Evolutionary conservation across 768 basidiomycete species (phyloP).

Genomic region (Lactifluus subvellereus): DNA sequence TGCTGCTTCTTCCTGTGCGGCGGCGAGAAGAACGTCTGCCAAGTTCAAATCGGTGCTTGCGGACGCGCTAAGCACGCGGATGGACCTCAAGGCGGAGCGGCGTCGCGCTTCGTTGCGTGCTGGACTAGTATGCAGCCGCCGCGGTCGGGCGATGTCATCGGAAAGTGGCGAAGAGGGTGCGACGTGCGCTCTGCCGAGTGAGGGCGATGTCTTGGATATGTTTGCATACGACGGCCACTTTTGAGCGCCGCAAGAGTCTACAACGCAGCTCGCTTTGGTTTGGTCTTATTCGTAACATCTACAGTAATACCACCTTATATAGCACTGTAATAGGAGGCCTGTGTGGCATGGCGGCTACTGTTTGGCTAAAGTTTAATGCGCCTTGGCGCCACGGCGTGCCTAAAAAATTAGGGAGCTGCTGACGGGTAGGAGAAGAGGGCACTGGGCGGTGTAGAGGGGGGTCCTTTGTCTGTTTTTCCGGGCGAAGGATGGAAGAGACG

Average conservation of each 20-base stretch:
- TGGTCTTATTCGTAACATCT: not conserved
- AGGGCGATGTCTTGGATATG: slow-evolving; percentile 19
- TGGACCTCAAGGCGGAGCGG: slow-evolving; percentile 14
- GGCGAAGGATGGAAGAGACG: too few species aligned
- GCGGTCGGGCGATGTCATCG: not conserved
- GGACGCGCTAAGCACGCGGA: slow-evolving; percentile 15
- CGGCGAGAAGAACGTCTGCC: not conserved
- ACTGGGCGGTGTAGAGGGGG: too few species aligned
- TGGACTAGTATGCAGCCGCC: not conserved
- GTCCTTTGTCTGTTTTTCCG: too few species aligned
- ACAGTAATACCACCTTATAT: not conserved
- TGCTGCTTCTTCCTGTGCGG: not conserved
- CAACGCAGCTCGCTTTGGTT: too few species aligned
- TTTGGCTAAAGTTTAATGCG: not conserved
- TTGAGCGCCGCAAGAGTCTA: not conserved
- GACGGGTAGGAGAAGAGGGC: too few species aligned
- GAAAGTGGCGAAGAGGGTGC: not conserved
- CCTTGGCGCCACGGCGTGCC: not conserved
- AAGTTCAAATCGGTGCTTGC: slow-evolving; percentile 12
- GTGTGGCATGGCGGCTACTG: not conserved
- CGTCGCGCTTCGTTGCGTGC: not conserved
- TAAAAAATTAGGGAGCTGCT: too few species aligned
- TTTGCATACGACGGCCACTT: slow-evolving; percentile 16
- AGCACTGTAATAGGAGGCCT: not conserved
- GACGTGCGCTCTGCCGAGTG: not conserved